Conservation (phyloP, 352 stramenopile genomes). For the Pythium pectinolyticum region DNA sequence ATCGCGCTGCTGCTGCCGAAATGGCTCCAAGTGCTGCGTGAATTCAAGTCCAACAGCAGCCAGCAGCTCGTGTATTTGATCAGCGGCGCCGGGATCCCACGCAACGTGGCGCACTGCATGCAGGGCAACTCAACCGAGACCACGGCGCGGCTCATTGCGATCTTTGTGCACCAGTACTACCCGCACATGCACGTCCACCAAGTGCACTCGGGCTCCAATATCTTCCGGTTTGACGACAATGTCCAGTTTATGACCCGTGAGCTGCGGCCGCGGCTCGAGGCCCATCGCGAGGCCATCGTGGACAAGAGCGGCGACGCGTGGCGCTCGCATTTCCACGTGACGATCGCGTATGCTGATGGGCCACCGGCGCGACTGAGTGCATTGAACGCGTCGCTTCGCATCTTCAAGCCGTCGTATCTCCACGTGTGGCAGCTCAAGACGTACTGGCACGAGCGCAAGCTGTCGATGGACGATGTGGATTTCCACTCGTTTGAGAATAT, state of each 20-base stretch:
- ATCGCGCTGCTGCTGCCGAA: constrained; percentile 93
- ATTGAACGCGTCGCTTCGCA: constrained; percentile 94
- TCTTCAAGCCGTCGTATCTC: constrained; percentile 94
- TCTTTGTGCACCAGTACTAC: constrained; percentile 93
- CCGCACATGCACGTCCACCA: constrained; percentile 92
- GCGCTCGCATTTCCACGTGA: constrained; percentile 94
- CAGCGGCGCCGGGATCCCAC: constrained; percentile 93
- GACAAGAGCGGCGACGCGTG: constrained; percentile 90
- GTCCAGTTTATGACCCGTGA: constrained; percentile 96
- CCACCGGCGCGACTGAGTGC: constrained; percentile 94
- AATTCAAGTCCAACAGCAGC: constrained; percentile 79
- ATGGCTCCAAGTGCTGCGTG: constrained; percentile 83
- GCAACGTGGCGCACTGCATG: constrained; percentile 90
- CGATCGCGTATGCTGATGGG: constrained; percentile 96
- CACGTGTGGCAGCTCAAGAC: constrained; percentile 99
- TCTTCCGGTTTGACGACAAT: constrained; percentile 96
- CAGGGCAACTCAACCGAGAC: constrained; percentile 95
- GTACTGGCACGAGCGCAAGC: constrained; percentile 97
- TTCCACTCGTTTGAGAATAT: constrained; percentile 97
- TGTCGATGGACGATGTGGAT: constrained; percentile 96
- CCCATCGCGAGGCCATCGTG: constrained; percentile 93
- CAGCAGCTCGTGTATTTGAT: constrained; percentile 96
- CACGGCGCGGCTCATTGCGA: constrained; percentile 90
- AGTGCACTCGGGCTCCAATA: constrained; percentile 96
- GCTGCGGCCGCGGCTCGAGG: constrained; percentile 92